Percentiles rank a stretch among this genome's conserved stretches.
These are phyloP conservation scores for Starmerella floricola DNA, from an alignment of 805 yeast species.

Conservation along the genomic window DNA sequence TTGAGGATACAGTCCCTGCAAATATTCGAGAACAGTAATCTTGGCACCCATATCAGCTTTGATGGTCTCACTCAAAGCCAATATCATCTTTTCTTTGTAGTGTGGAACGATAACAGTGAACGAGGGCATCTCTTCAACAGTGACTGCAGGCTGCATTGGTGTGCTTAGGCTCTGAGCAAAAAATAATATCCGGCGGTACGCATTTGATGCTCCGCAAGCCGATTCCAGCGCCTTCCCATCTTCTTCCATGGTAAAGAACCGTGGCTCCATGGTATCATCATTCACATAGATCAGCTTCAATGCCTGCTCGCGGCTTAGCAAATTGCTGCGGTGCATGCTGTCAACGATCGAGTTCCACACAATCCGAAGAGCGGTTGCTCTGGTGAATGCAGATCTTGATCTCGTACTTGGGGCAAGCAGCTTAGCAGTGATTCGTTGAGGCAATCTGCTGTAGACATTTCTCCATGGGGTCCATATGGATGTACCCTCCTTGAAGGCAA, in stretches of 20 bases:
- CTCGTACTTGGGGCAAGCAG: constrained; percentile 43
- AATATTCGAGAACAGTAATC: constrained; percentile 67
- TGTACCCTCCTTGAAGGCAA: constrained; percentile 62
- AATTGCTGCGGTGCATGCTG: constrained; percentile 71
- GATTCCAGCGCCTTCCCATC: constrained; percentile 40
- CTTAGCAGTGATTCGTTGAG: constrained; percentile 63
- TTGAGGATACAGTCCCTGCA: constrained; percentile 54
- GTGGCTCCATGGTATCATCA: constrained; percentile 45
- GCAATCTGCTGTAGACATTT: constrained; percentile 61
- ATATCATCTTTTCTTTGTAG: constrained; percentile 67
- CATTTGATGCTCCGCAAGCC: constrained; percentile 47
- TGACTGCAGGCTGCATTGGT: constrained; percentile 63
- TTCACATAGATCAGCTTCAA: constrained; percentile 49
- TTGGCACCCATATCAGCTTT: constrained; percentile 50
- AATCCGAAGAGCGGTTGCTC: constrained; percentile 12
- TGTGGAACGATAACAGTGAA: constrained; percentile 82
- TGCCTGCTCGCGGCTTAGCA: constrained; percentile 61
- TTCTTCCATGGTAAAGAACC: constrained; percentile 70
- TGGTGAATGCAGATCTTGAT: constrained; percentile 6
- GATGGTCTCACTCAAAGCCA: constrained; percentile 67
- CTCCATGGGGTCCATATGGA: constrained; percentile 87
- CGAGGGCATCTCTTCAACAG: constrained; percentile 60
- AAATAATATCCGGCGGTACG: constrained; percentile 70
- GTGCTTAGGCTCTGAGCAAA: constrained; percentile 85
- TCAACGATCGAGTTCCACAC: constrained; percentile 78